Percentiles rank a stretch among this genome's conserved stretches.
These are phyloP conservation scores for Nemania sp. DNA, from an alignment of 2,329 filamentous ascomycete species.

Conservation along the genomic window DNA sequence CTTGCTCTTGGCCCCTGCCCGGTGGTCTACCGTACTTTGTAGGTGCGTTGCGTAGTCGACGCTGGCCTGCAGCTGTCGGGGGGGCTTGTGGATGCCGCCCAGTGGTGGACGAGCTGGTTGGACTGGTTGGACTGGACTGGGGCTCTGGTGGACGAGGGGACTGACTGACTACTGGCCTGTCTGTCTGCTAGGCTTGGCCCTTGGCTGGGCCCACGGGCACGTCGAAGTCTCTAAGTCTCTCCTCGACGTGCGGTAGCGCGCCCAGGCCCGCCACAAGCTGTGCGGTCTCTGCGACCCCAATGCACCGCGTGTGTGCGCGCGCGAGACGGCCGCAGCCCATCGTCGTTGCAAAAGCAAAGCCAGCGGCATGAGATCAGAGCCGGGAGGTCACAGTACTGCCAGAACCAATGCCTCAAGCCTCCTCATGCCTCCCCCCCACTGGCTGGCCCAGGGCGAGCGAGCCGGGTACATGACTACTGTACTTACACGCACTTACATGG, in stretches of 20 bases:
- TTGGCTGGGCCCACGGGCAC: no score
- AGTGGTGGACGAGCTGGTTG: slow-evolving; percentile 25
- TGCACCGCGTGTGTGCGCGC: slow-evolving; percentile 12
- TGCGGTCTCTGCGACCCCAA: slow-evolving; percentile 25
- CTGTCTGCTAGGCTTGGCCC: no score
- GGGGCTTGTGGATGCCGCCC: slow-evolving; percentile 14
- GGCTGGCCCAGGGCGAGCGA: neutral
- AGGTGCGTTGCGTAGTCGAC: slow-evolving; percentile 12
- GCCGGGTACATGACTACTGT: slow-evolving; percentile 14
- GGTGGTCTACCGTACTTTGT: slow-evolving; percentile 1
- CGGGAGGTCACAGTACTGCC: slow-evolving; percentile 12
- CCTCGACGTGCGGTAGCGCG: slow-evolving; percentile 24
- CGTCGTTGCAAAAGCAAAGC: slow-evolving; percentile 23
- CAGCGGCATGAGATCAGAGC: slow-evolving; percentile 27
- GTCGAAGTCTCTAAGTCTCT: no score
- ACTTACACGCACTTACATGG: no score
- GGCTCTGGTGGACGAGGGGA: no score
- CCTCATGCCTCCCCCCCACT: neutral
- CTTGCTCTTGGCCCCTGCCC: slow-evolving; percentile 22
- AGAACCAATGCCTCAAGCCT: neutral
- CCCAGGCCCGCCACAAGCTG: slow-evolving; percentile 29
- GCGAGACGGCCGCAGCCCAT: slow-evolving; percentile 20
- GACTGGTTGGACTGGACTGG: slow-evolving; percentile 9
- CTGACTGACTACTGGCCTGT: no score
- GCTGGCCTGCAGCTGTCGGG: slow-evolving; percentile 26